These are phyloP conservation scores for Chaetomiaceae sp. DNA, from an alignment of 2,329 filamentous ascomycete genomes.

Conservation along the genomic window DNA sequence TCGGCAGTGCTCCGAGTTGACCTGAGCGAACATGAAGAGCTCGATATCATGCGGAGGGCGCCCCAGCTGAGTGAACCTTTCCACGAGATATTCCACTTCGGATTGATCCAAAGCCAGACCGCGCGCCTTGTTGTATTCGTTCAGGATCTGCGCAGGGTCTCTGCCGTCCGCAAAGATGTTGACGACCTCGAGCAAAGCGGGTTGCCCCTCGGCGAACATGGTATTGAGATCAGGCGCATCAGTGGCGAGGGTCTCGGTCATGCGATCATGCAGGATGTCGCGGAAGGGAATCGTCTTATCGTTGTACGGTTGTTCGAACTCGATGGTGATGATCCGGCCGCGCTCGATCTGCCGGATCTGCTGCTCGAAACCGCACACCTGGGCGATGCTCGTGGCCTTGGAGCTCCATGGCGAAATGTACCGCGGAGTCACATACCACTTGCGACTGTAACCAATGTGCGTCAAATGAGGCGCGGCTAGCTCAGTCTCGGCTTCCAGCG, in stretches of 20 bases:
- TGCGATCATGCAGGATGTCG: conserved; percentile 82
- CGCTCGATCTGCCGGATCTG: conserved; percentile 76
- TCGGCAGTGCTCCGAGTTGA: conserved; percentile 91
- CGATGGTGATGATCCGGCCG: conserved; percentile 71
- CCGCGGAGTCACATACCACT: conserved; percentile 67
- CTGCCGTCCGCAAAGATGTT: conserved; percentile 63
- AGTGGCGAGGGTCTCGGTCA: conserved; percentile 79
- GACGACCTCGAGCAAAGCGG: conserved; percentile 65
- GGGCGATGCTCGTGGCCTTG: conserved; percentile 87
- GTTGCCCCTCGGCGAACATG: conserved; percentile 71
- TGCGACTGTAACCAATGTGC: conserved; percentile 45
- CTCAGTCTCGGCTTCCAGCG: conserved; percentile 35
- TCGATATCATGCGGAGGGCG: conserved; percentile 81
- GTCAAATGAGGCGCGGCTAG: conserved; percentile 19
- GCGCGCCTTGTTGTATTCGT: conserved; percentile 76
- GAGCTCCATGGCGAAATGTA: conserved; percentile 97
- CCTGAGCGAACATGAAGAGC: conserved; percentile 98
- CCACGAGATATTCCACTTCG: conserved; percentile 92
- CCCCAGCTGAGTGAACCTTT: conserved; percentile 66
- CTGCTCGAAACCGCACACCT: conserved; percentile 77
- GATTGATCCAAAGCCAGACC: conserved; percentile 80
- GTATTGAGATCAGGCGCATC: conserved; percentile 62
- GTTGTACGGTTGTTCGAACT: conserved; percentile 50
- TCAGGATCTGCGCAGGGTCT: conserved; percentile 66
- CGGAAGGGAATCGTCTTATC: conserved; percentile 51